Base-by-base conservation (phyloP, 2,329 filamentous ascomycete species). In the Diaporthe nobilis region DNA sequence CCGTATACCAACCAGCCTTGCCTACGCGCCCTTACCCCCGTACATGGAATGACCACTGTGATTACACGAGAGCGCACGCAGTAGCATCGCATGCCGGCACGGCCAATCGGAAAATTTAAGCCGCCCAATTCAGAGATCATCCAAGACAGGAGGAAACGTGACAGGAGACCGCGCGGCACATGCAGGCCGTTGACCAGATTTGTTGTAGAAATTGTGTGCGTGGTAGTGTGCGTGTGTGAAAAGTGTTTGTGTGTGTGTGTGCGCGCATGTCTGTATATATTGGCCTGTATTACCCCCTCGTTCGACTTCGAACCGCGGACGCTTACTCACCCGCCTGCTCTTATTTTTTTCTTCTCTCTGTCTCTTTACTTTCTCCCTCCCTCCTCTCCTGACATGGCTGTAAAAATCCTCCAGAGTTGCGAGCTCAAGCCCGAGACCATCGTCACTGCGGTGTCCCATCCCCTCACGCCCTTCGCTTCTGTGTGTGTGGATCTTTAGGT, bases 71-170 rank as follows among this genome's bases (percentile, higher is more conserved):
- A 73, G 47, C 31, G 49, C 44, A 65, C 71, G 58, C 71, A 53
- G 71, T 73, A 73, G 71, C 71, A 73, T 73, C 34, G 71, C 71
- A 73, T 73, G 71, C 37, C n/a, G 5, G 20, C 31, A 55, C n/a
- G 51, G 13, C 71, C 71, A 73, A 73, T 73, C 71, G 71, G 71
- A 55, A 42, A 55, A 55, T 65, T 73, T 22, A 44, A 55, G 58
- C 37, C 57, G 58, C 34, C 47, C 49, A 31, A 47, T 25, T 34
- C 71, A 73, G 42, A 65, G 71, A 39, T 55, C 65, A 55, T 70
- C 65, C 47, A 70, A 70, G 65, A 70, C 49, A 55, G 42, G 25
- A 63, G 71, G 57, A 73, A 65, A 65, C 58, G 44, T 73, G 57
- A 55, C 53, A 55, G 71, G 44, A 55, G 71, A 65, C 71, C 71